phyloP scores from a whole-genome alignment of 2,329 filamentous ascomycete genomes.

The Thielaviopsis musarum region DNA sequence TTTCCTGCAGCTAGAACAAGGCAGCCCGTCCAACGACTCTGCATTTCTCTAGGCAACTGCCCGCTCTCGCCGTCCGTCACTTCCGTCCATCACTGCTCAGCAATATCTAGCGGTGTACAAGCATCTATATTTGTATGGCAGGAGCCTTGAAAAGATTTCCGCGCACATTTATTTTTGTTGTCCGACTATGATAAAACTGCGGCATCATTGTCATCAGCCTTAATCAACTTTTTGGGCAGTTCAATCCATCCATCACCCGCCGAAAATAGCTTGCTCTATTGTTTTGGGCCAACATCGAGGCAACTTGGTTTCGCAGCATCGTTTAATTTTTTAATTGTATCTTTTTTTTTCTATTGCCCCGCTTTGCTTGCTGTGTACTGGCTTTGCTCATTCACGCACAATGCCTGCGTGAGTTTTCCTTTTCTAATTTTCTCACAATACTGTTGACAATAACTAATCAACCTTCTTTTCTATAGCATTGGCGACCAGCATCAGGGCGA shows the following conservation, averaged over 20 bases:
- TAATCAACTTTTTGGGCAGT: too few species aligned
- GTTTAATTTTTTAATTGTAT: neutral
- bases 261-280: neutral
- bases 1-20: too few species aligned
- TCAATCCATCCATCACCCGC: neutral
- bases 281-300: neutral
- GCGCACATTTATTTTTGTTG: too few species aligned
- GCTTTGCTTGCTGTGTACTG: neutral
- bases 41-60: too few species aligned
- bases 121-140: too few species aligned
- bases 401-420: constrained; percentile 28
- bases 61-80: too few species aligned
- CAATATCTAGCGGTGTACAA: too few species aligned
- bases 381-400: constrained; percentile 12
- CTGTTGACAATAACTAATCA: constrained; percentile 12
- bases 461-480: constrained; percentile 28
- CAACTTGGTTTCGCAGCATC: neutral
- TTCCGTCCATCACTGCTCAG: too few species aligned
- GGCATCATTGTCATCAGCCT: too few species aligned
- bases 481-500: constrained; percentile 48
- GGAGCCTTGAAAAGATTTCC: too few species aligned
- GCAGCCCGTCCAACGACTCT: too few species aligned
- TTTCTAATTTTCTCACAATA: constrained; percentile 13
- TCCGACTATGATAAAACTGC: too few species aligned
- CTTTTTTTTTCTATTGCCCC: neutral